Evolutionary conservation across 352 stramenopile species (phyloP).

Genomic region (Phytophthora kernoviae): DNA sequence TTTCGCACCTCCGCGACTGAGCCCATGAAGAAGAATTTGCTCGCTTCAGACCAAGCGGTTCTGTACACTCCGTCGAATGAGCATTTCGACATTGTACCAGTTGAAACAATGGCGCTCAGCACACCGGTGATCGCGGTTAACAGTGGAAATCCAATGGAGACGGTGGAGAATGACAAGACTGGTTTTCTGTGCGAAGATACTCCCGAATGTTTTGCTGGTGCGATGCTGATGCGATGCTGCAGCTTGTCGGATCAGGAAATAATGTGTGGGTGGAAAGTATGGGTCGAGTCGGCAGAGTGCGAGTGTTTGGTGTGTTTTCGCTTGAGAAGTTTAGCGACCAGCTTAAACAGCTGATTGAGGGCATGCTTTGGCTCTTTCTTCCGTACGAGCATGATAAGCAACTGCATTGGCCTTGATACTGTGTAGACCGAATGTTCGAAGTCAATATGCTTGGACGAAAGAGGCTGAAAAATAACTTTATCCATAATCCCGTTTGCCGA

Average conservation of each 20-base stretch:
- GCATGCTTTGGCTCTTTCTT: constrained; percentile 23
- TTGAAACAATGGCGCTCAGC: constrained; percentile 94
- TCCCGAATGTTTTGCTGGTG: constrained; percentile 41
- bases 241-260: constrained; percentile 31
- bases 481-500: too few species aligned
- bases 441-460: neutral
- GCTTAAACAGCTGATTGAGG: constrained; percentile 37
- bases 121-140: constrained; percentile 92
- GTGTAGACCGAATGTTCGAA: too few species aligned
- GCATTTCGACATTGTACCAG: constrained; percentile 97
- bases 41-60: constrained; percentile 76
- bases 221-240: constrained; percentile 52
- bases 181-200: constrained; percentile 65
- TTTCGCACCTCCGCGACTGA: constrained; percentile 88
- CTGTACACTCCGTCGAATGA: constrained; percentile 96
- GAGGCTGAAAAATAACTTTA: too few species aligned
- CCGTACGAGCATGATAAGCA: too few species aligned
- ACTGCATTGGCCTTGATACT: too few species aligned
- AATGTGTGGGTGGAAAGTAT: constrained; percentile 23
- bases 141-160: constrained; percentile 93
- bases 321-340: constrained; percentile 58
- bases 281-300: constrained; percentile 37
- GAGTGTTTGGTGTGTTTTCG: constrained; percentile 47
- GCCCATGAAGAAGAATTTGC: constrained; percentile 70
- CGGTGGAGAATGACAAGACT: constrained; percentile 82